phyloP scores from a whole-genome alignment of 495 filamentous ascomycete genomes.

The Trichodelitschia bisporula region DNA sequence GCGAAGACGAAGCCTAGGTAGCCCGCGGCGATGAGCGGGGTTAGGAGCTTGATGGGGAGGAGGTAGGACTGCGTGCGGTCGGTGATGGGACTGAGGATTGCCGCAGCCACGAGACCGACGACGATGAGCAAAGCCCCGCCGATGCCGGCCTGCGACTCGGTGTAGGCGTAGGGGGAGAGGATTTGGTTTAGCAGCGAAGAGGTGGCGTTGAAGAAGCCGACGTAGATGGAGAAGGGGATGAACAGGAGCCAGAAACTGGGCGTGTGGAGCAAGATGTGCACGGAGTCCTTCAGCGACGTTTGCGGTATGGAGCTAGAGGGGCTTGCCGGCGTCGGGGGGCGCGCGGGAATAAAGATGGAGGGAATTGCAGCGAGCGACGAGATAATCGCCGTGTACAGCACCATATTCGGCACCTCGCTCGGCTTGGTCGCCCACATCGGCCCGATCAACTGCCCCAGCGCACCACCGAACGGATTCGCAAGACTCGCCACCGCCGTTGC shows the following conservation, averaged over 20 bases:
- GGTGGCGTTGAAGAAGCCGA: slow-evolving; percentile 79
- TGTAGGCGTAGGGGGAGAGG: slow-evolving; percentile 57
- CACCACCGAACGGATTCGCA: slow-evolving; percentile 73
- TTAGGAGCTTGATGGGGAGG: slow-evolving; percentile 42
- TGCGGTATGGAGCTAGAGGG: slow-evolving; percentile 17
- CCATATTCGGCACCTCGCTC: slow-evolving; percentile 50
- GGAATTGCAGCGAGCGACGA: slow-evolving; percentile 49
- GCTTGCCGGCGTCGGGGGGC: slow-evolving; percentile 44
- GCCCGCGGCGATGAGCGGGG: slow-evolving; percentile 45
- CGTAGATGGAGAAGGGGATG: slow-evolving; percentile 57
- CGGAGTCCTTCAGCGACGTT: slow-evolving; percentile 29
- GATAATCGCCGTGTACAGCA: slow-evolving; percentile 73
- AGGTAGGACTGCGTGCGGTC: slow-evolving; percentile 68
- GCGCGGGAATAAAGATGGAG: slow-evolving; percentile 61
- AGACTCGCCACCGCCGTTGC: slow-evolving; percentile 71
- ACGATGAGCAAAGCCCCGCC: slow-evolving; percentile 79
- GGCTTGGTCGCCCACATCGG: slow-evolving; percentile 43
- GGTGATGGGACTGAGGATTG: slow-evolving; percentile 53
- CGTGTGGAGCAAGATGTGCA: slow-evolving; percentile 13
- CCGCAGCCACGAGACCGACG: slow-evolving; percentile 54
- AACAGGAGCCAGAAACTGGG: slow-evolving; percentile 54
- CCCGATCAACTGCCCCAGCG: slow-evolving; percentile 65
- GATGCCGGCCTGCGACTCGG: slow-evolving; percentile 63
- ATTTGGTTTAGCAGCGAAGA: slow-evolving; percentile 82
- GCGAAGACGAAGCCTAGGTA: slow-evolving; percentile 69